A percentile compares a stretch with the other conserved stretches of the same genome.
Conservation (phyloP, 768 basidiomycete species). For the Candolleomyces aberdarensis region DNA sequence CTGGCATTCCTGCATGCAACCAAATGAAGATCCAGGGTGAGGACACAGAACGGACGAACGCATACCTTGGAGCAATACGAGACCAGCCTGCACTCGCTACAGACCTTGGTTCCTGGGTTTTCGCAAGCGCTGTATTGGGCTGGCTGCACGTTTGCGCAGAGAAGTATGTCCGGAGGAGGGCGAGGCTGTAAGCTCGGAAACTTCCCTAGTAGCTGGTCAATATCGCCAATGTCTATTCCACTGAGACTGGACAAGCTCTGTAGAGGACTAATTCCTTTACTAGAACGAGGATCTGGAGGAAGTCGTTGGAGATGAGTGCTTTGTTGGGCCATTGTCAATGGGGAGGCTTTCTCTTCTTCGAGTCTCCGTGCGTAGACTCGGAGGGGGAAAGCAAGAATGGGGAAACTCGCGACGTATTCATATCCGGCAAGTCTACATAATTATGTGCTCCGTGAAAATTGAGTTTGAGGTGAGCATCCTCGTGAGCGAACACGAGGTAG, state of each 20-base stretch:
- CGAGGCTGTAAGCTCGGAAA: not conserved
- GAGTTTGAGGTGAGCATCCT: too few relatives aligned
- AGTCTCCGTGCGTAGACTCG: not conserved
- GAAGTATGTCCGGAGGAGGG: constrained; percentile 14
- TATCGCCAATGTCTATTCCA: not conserved
- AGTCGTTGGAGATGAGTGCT: too few relatives aligned
- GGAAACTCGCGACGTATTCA: not conserved
- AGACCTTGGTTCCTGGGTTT: constrained; percentile 26
- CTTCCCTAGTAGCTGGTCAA: not conserved
- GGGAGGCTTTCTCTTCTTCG: not conserved
- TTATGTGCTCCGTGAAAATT: not conserved
- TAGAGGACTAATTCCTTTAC: not conserved
- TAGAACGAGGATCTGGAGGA: too few relatives aligned
- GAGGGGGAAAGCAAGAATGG: not conserved
- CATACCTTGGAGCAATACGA: constrained; percentile 41
- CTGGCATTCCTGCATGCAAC: not conserved
- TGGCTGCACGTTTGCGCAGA: constrained; percentile 33
- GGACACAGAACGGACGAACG: not conserved
- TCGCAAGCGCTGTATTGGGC: constrained; percentile 20
- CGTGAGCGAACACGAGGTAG: too few relatives aligned
- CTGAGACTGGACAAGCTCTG: not conserved
- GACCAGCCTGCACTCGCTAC: constrained; percentile 33
- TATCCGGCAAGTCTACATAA: not conserved
- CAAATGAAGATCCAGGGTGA: not conserved
- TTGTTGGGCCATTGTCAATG: too few relatives aligned